A percentile compares a stretch with the other conserved stretches of the same genome.
Evolutionary conservation across 306 rosid genomes (phyloP).

Genomic region (Vigna radiata): DNA sequence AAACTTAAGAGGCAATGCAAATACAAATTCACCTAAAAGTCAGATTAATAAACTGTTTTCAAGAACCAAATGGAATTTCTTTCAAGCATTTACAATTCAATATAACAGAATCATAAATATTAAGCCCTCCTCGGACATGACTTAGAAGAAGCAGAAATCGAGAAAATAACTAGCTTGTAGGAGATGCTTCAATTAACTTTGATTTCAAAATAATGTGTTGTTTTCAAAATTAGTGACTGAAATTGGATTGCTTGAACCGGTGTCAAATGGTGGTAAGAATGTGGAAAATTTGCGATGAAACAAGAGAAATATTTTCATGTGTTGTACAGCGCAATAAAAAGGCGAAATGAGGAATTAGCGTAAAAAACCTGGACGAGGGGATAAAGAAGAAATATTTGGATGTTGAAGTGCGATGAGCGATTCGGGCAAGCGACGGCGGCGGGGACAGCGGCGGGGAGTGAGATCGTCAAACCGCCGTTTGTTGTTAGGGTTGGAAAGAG

Average conservation of each 20-base stretch:
- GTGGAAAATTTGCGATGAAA: background rate
- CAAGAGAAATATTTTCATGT: background rate
- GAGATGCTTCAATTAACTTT: background rate
- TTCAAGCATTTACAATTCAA: background rate
- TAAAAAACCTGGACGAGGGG: slow-evolving; percentile 61
- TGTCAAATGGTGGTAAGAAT: background rate
- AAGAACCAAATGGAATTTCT: slow-evolving; percentile 23
- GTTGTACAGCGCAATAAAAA: background rate
- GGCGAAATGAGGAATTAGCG: background rate
- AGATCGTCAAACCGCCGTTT: slow-evolving; percentile 27
- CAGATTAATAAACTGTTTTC: background rate
- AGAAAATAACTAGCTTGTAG: background rate
- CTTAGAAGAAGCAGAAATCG: background rate
- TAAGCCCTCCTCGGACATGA: background rate
- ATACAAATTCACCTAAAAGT: background rate
- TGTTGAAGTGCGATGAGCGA: slow-evolving; percentile 70
- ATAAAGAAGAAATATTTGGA: slow-evolving; percentile 54
- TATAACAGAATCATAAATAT: background rate
- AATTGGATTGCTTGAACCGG: background rate
- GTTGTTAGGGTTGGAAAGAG: slow-evolving; percentile 42
- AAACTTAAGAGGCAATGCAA: slow-evolving; percentile 1
- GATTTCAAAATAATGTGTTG: background rate
- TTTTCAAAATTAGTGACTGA: background rate
- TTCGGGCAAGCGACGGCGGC: slow-evolving; percentile 63
- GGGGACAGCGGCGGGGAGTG: background rate